These are phyloP conservation scores for Sugiyamaella novakii DNA, from an alignment of 1,139 yeast species.

Conservation along the genomic window DNA sequence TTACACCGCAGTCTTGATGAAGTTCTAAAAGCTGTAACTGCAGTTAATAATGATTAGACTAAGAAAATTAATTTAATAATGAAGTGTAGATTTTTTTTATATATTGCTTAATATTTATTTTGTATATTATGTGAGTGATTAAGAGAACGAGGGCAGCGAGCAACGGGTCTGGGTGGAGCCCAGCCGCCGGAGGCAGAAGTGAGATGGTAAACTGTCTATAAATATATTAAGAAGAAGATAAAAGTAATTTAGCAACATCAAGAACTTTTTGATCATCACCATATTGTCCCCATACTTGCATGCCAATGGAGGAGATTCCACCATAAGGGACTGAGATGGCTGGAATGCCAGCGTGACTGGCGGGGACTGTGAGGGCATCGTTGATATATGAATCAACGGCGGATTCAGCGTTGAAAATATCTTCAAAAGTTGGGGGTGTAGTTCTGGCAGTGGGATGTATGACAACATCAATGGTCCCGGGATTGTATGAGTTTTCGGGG, in stretches of 20 bases:
- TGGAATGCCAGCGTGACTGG: slow-evolving; percentile 90
- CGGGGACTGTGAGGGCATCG: slow-evolving; percentile 87
- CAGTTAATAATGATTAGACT: slow-evolving; percentile 4
- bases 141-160: slow-evolving; percentile 3
- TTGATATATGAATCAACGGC: slow-evolving; percentile 69
- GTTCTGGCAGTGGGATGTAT: slow-evolving; percentile 72
- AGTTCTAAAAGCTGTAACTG: slow-evolving; percentile 21
- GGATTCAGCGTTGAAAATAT: slow-evolving; percentile 42
- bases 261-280: slow-evolving; percentile 75
- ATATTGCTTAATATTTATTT: slow-evolving; percentile 12
- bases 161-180: slow-evolving; percentile 8
- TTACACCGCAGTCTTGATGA: slow-evolving; percentile 27
- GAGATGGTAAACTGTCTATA: background rate
- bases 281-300: slow-evolving; percentile 83
- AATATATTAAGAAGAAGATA: slow-evolving; percentile 14
- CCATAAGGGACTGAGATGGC: slow-evolving; percentile 71
- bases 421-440: slow-evolving; percentile 57
- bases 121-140: slow-evolving; percentile 15
- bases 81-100: slow-evolving; percentile 14
- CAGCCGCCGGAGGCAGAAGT: slow-evolving; percentile 6
- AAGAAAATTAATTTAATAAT: slow-evolving; percentile 2
- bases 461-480: slow-evolving; percentile 60
- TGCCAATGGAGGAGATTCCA: slow-evolving; percentile 50
- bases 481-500: slow-evolving; percentile 21
- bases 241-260: slow-evolving; percentile 43